Percentiles rank a stretch among this genome's conserved stretches.
phyloP scores from a whole-genome alignment of 1,284 basidiomycete species.

The Ganoderma sinense region DNA sequence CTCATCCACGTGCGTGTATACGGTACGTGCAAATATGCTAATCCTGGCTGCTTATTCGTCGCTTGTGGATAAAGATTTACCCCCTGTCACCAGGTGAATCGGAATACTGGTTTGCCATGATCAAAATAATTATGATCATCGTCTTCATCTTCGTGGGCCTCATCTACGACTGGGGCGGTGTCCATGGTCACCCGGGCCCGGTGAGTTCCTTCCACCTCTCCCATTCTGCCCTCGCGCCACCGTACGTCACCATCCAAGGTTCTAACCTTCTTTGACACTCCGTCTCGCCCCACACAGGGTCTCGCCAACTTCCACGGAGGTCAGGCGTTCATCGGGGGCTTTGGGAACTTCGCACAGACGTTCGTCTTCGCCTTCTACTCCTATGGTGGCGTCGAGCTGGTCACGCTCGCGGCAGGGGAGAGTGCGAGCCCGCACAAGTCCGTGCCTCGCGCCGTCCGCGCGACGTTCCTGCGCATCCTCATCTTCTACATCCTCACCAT shows the following conservation, averaged over 20 bases:
- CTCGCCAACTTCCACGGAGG: slow-evolving; percentile 59
- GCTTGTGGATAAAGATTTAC: background rate
- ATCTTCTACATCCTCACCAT: slow-evolving; percentile 69
- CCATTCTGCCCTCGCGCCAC: background rate
- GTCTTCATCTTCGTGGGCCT: slow-evolving; percentile 43
- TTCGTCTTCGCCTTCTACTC: slow-evolving; percentile 71
- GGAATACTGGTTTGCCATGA: slow-evolving; percentile 44
- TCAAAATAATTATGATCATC: slow-evolving; percentile 42
- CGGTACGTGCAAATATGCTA: slow-evolving; percentile 41
- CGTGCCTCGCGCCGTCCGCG: slow-evolving; percentile 73
- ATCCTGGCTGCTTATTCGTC: background rate
- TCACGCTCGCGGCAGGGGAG: slow-evolving; percentile 71
- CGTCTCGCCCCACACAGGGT: slow-evolving; percentile 43
- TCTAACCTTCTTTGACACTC: background rate
- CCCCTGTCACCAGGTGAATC: slow-evolving; percentile 34
- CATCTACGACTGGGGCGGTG: slow-evolving; percentile 62
- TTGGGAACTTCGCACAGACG: slow-evolving; percentile 58
- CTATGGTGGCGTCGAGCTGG: slow-evolving; percentile 81
- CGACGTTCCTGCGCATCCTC: slow-evolving; percentile 72
- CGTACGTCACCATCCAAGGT: background rate
- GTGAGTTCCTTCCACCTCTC: slow-evolving; percentile 34
- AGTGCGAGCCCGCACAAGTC: slow-evolving; percentile 64
- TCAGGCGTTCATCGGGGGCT: slow-evolving; percentile 62
- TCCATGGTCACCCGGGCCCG: slow-evolving; percentile 61
- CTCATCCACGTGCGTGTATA: slow-evolving; percentile 56